Base-by-base conservation (phyloP, 805 yeast species). In the Pichia cabralensis region DNA sequence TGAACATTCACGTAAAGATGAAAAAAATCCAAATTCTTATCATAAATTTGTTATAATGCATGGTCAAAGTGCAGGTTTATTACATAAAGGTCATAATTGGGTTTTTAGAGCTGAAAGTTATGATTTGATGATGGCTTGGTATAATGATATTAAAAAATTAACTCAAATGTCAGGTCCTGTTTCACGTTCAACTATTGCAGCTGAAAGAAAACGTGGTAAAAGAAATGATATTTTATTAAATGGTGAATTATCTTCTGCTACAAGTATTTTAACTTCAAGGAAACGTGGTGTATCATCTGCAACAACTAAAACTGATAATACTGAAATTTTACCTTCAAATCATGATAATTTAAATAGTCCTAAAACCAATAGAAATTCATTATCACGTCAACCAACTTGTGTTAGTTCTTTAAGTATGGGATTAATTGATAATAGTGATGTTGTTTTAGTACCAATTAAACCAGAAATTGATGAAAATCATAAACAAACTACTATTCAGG, bases 31-130 rank as follows among this genome's bases (percentile, higher is more conserved):
- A 13, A 73, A 70, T 32, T 65, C 71, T 3, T 62, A 61, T 38
- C 76, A 76, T 54, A 86, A 86, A 60, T 92, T 89, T 58, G 82
- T 86, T 9, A 62, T 89, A 41, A 74, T 72, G 44, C 74, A 86
- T 13, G 83, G 80, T 49, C 76, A 78, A 43, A 74, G 76, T 41
- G 74, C 75, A 40, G 92, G 92, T 11, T 61, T 80, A 40, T 67
- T 84, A 42, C 79, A 76, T 42, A 69, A 84, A 49, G 83, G 85
- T 28, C 96, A 88, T 60, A 86, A 85, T 49, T 85, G 92, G 84
- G 92, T 88, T n/a, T 88, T 89, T 63, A 70, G 94, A 44, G 79
- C 94, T n/a, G 92, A 82, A 49, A 71, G 80, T 31, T 81, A 80
- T 48, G 80, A 77, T 27, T 57, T 69, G 22, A 83, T 86, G 89